Evolutionary conservation across 2,329 filamentous ascomycete genomes (phyloP).

Genomic region (Calonectria naviculata): DNA sequence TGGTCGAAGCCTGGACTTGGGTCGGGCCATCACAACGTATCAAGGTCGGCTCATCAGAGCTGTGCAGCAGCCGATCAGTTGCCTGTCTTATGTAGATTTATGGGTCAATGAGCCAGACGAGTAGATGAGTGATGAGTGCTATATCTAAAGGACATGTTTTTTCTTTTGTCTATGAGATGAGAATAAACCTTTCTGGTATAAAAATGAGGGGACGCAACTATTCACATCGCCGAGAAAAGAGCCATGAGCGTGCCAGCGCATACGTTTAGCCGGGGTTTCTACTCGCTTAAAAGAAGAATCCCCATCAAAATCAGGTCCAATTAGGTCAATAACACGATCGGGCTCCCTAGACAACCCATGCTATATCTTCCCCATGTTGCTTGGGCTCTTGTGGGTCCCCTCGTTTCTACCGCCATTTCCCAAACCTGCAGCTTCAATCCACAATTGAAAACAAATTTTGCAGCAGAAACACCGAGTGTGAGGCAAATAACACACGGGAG

Average conservation of each 20-base stretch:
- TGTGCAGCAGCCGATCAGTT: constrained; percentile 76
- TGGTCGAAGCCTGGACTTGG: constrained; percentile 85
- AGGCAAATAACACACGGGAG: neutral
- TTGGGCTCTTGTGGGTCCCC: neutral
- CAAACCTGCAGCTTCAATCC: neutral
- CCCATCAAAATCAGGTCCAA: neutral
- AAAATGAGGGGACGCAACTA: neutral
- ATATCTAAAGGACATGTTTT: neutral
- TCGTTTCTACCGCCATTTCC: neutral
- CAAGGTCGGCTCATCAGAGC: constrained; percentile 73
- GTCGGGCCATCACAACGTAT: constrained; percentile 69
- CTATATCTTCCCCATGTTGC: neutral
- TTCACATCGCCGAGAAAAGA: neutral
- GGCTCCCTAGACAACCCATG: neutral
- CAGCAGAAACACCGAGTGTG: neutral
- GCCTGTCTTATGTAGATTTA: constrained; percentile 76
- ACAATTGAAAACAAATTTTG: neutral
- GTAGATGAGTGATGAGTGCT: constrained; percentile 1
- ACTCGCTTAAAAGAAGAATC: neutral
- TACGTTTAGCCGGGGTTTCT: neutral
- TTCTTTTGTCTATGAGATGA: neutral
- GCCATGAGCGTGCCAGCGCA: neutral
- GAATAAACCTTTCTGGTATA: constrained; percentile 11
- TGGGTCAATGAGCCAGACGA: neutral
- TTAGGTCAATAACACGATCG: neutral